Evolutionary conservation across 768 basidiomycete genomes (phyloP), one percentile per base, ranked within the genome.

Genomic region (Lentinula boryana): DNA sequence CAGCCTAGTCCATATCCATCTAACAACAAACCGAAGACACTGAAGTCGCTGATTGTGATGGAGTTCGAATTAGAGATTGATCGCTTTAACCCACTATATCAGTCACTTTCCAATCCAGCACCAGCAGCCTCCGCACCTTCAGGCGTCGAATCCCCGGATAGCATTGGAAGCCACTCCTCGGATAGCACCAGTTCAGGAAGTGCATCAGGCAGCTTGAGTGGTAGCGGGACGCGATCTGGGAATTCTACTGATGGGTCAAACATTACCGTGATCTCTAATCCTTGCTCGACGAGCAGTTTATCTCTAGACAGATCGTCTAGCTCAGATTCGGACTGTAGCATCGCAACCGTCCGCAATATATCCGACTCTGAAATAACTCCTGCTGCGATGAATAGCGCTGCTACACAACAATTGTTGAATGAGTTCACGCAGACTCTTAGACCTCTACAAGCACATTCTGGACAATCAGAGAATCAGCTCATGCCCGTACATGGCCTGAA

Each of bases 11-110:
- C 60, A 55, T 21, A 60, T 56, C 65, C 3, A 33, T 60, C 31
- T 15, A 32, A 55, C 15, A 31, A 4, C n/a, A 38, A 18, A 32
- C 31, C 27, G 32, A 53, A 16, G n/a, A 21, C 21, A 33, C 52
- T 41, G 2, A 56, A 18, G 32, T 16, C 52, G 16, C 18, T 55
- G 52, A 81, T 91, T 63, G 77, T 91, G 27, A 78, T 93, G 70
- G 91, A 94, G 68, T 89, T 93, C 63, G 92, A 94, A 69, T 78
- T 91, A 23, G 90, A 91, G 68, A 71, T 75, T 33, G 91, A 93
- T 68, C 64, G 66, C 0, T 71, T 86, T 67, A 93, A 92, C 63
- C 91, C 91, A 0, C 72, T 91, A 4, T 88, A 87, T 68, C 84
- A 84, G 8, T 73, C 79, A 13, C 43, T 43, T 6, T 15, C 52